Percentiles rank a stretch among this genome's conserved stretches.
Conservation (phyloP, 768 basidiomycete genomes). For the Phaeotremella skinneri region DNA sequence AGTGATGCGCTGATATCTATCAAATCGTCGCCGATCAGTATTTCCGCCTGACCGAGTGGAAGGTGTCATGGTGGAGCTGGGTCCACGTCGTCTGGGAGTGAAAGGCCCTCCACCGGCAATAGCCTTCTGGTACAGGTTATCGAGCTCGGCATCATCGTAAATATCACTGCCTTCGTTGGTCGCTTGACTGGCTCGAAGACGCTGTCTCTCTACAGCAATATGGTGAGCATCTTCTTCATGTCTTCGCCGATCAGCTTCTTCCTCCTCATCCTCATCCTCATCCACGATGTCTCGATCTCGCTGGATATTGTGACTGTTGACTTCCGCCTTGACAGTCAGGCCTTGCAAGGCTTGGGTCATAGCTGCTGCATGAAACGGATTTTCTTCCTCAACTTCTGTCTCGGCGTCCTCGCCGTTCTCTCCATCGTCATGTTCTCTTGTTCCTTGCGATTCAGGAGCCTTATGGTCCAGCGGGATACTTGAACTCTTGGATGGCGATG, state of each 20-base stretch:
- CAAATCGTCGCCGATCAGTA: conserved; percentile 14
- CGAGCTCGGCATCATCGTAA: conserved; percentile 42
- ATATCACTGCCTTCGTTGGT: conserved; percentile 20
- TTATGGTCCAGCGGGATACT: conserved; percentile 2
- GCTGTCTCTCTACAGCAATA: conserved; percentile 35
- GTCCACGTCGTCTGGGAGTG: conserved; percentile 17
- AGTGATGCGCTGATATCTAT: conserved; percentile 28
- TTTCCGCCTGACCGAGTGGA: conserved; percentile 17
- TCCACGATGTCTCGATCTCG: conserved; percentile 16
- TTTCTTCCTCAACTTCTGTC: conserved; percentile 31
- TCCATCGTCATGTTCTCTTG: conserved; percentile 55
- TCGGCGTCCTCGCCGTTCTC: conserved; percentile 21
- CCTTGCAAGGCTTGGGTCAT: conserved; percentile 38
- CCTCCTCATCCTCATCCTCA: conserved; percentile 51
- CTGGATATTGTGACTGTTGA: conserved; percentile 28
- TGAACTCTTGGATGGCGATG: conserved; percentile 14
- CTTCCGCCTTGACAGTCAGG: conserved; percentile 23
- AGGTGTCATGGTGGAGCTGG: conserved; percentile 22
- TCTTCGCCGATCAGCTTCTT: conserved; percentile 30
- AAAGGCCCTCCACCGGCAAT: conserved; percentile 21
- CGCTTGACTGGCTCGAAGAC: conserved; percentile 39
- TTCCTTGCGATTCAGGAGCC: conserved; percentile 16
- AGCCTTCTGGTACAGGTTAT: conserved; percentile 35
- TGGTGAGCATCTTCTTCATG: conserved; percentile 34
- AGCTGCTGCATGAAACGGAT: conserved; percentile 38